Evolutionary conservation across 495 filamentous ascomycete species (phyloP).

Genomic region (Penicillium salamii): DNA sequence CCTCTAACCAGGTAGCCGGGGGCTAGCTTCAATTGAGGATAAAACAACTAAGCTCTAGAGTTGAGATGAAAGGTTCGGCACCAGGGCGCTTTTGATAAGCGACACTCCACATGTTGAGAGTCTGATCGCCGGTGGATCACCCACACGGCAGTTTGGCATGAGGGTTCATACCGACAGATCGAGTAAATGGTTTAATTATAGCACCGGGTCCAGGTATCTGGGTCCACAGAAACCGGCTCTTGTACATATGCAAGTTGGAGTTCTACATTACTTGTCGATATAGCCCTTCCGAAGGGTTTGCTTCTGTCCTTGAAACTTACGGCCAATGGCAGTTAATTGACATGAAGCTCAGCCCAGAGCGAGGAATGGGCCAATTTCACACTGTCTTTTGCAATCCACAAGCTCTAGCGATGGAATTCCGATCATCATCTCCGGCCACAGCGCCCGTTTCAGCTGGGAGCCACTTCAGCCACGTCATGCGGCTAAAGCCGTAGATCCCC

Average conservation of each 20-base stretch:
- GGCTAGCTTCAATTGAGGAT: too few species aligned
- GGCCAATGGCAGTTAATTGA: too few species aligned
- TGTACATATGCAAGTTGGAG: too few species aligned
- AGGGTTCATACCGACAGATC: neutral
- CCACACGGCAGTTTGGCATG: neutral
- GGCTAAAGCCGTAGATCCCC: neutral
- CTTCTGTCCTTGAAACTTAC: too few species aligned
- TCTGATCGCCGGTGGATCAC: neutral
- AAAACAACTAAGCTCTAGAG: neutral
- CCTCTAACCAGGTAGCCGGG: too few species aligned
- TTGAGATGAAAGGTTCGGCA: neutral
- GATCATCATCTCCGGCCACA: neutral
- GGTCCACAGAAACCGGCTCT: too few species aligned
- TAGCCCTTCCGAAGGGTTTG: too few species aligned
- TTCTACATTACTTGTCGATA: too few species aligned
- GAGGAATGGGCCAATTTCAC: neutral
- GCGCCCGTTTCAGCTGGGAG: neutral
- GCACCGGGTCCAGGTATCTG: too few species aligned
- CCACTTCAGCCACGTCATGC: neutral
- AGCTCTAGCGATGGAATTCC: neutral
- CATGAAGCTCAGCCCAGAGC: too few species aligned
- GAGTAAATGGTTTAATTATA: neutral
- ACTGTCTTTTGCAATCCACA: neutral
- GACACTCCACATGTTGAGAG: neutral
- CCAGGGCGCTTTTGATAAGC: neutral